phyloP scores from a whole-genome alignment of 1,139 yeast species.

The Debaryomyces psychrophilus region DNA sequence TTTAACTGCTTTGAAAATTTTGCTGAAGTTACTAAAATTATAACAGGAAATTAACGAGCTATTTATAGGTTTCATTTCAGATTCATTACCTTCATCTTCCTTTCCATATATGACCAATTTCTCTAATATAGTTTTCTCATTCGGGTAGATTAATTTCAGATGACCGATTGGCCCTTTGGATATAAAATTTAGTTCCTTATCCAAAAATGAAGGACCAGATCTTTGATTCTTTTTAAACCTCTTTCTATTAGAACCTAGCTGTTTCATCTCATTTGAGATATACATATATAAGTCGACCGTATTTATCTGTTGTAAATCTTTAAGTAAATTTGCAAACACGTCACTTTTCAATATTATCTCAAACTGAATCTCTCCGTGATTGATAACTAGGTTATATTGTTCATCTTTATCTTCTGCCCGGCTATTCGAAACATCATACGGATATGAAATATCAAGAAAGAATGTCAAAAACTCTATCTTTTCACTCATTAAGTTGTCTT shows the following conservation, averaged over 20 bases:
- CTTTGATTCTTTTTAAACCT: background rate
- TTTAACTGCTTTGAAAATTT: conserved; percentile 55
- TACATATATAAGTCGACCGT: conserved; percentile 63
- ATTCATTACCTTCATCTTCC: background rate
- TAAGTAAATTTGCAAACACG: conserved; percentile 62
- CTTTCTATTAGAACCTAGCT: conserved; percentile 3
- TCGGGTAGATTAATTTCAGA: conserved; percentile 70
- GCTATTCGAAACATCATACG: conserved; percentile 29
- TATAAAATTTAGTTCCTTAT: conserved; percentile 51
- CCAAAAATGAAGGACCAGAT: conserved; percentile 19
- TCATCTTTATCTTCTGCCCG: conserved; percentile 34
- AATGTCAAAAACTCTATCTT: conserved; percentile 69
- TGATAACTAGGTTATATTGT: conserved; percentile 34
- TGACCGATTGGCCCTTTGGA: conserved; percentile 72
- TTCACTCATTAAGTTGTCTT: conserved; percentile 70
- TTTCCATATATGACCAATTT: conserved; percentile 29
- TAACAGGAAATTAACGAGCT: conserved; percentile 44
- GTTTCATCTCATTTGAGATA: conserved; percentile 26
- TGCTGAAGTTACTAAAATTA: conserved; percentile 56
- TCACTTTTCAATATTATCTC: conserved; percentile 73
- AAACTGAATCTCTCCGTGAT: conserved; percentile 52
- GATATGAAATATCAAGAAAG: conserved; percentile 45
- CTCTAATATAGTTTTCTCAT: conserved; percentile 64
- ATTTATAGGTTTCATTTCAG: conserved; percentile 23
- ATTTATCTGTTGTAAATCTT: conserved; percentile 66